These are phyloP conservation scores for Plenodomus lindquistii DNA, from an alignment of 2,329 filamentous ascomycete genomes.

Conservation along the genomic window DNA sequence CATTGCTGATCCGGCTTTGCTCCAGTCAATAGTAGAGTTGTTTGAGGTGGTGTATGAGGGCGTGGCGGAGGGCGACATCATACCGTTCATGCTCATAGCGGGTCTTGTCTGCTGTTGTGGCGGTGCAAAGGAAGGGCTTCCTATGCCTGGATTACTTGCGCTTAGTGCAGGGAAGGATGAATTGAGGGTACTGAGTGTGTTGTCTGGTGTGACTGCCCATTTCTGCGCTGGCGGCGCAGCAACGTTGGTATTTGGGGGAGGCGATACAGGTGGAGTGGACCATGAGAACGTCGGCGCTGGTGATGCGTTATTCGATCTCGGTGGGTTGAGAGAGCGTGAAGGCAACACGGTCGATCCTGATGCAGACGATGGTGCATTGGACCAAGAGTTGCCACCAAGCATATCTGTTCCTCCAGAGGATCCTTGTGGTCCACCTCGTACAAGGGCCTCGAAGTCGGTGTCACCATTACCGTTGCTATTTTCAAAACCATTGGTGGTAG, in stretches of 20 bases:
- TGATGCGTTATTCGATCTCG: constrained; percentile 30
- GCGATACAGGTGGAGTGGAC: constrained; percentile 47
- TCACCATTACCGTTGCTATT: constrained; percentile 62
- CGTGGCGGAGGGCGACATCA: constrained; percentile 28
- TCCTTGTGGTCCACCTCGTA: constrained; percentile 70
- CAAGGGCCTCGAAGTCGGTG: constrained; percentile 84
- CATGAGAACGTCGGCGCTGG: constrained; percentile 51
- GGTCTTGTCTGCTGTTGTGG: constrained; percentile 44
- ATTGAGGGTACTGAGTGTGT: constrained; percentile 48
- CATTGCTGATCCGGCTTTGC: constrained; percentile 26
- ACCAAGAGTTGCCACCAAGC: constrained; percentile 51
- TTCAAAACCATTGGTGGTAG: constrained; percentile 60
- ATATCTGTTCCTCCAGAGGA: constrained; percentile 42
- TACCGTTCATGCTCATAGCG: constrained; percentile 41
- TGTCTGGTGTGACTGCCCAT: constrained; percentile 58
- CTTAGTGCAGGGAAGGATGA: constrained; percentile 43
- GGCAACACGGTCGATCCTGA: constrained; percentile 36
- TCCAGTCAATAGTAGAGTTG: constrained; percentile 35
- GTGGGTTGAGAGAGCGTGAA: constrained; percentile 35
- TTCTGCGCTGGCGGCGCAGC: constrained; percentile 31
- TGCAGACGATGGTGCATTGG: constrained; percentile 37
- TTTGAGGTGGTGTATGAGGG: constrained; percentile 28
- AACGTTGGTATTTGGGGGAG: constrained; percentile 34
- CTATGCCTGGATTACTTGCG: constrained; percentile 40
- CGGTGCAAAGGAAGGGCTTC: constrained; percentile 41